Percentiles rank a stretch among this genome's conserved stretches.
These are phyloP conservation scores for Penicillium sp. DNA, from an alignment of 2,329 filamentous ascomycete species.

Conservation along the genomic window DNA sequence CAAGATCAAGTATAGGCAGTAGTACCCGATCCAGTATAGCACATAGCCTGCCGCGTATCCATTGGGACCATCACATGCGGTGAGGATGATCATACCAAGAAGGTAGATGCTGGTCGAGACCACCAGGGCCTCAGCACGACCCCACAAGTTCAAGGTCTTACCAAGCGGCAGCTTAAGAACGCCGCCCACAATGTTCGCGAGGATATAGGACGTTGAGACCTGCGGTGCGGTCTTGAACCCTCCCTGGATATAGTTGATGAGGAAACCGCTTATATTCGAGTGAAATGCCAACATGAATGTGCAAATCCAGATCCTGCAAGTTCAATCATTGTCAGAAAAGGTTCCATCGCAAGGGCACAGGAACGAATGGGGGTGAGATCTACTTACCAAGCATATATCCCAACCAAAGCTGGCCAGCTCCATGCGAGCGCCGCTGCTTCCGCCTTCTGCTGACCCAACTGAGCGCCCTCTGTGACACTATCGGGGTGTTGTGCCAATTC, in stretches of 20 bases:
- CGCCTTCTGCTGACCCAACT: slow-evolving; percentile 33
- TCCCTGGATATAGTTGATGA: slow-evolving; percentile 54
- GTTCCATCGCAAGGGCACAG: background rate
- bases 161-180: slow-evolving; percentile 62
- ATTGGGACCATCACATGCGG: slow-evolving; percentile 59
- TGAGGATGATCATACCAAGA: slow-evolving; percentile 60
- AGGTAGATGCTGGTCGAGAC: slow-evolving; percentile 51
- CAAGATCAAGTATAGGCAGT: slow-evolving; percentile 57
- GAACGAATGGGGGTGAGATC: background rate
- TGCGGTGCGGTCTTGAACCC: slow-evolving; percentile 53
- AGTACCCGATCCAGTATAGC: slow-evolving; percentile 60
- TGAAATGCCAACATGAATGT: slow-evolving; percentile 50
- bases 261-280: slow-evolving; percentile 41
- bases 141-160: slow-evolving; percentile 64
- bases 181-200: slow-evolving; percentile 58
- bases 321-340: slow-evolving; percentile 2
- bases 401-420: slow-evolving; percentile 35
- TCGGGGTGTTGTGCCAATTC: slow-evolving; percentile 17
- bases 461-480: slow-evolving; percentile 15
- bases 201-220: slow-evolving; percentile 53
- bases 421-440: slow-evolving; percentile 46
- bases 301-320: slow-evolving; percentile 45
- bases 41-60: slow-evolving; percentile 64
- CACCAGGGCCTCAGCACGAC: slow-evolving; percentile 59
- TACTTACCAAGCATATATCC: slow-evolving; percentile 39